These are phyloP conservation scores for Neoascochyta sp. DNA, from an alignment of 2,329 filamentous ascomycete genomes.

Conservation along the genomic window DNA sequence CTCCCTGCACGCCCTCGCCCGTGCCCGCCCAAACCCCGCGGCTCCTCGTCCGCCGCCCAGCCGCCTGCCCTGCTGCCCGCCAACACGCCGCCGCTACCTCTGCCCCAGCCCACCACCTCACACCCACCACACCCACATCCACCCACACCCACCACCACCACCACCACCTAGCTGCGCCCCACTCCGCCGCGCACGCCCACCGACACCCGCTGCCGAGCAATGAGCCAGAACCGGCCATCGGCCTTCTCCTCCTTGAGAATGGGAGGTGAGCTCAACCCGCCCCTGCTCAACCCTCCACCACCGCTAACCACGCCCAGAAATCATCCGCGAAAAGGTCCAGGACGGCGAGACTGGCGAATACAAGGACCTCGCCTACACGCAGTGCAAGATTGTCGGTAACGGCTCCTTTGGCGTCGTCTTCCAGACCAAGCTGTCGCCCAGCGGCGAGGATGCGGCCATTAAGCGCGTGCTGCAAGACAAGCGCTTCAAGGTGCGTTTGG, in stretches of 20 bases:
- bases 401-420: conserved; percentile 98
- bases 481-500: conserved; percentile 84
- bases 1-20: not conserved
- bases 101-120: conserved; percentile 11
- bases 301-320: conserved; percentile 61
- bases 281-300: conserved; percentile 5
- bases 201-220: conserved; percentile 44
- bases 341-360: conserved; percentile 96
- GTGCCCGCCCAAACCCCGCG: not conserved
- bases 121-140: conserved; percentile 19
- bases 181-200: conserved; percentile 46
- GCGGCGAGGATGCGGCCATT: conserved; percentile 96
- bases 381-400: conserved; percentile 99
- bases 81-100: conserved; percentile 10
- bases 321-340: conserved; percentile 97
- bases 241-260: conserved; percentile 87
- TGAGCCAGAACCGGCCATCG: conserved; percentile 90
- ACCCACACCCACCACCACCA: conserved; percentile 26
- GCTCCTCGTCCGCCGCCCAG: conserved; percentile 12
- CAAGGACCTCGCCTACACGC: conserved; percentile 94
- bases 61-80: conserved; percentile 15
- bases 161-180: conserved; percentile 46
- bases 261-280: conserved; percentile 72
- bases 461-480: conserved; percentile 99
- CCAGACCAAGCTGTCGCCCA: conserved; percentile 97